A percentile compares a stretch with the other conserved stretches of the same genome.
phyloP scores from a whole-genome alignment of 2,329 filamentous ascomycete genomes.

The Pochonia chlamydosporia region DNA sequence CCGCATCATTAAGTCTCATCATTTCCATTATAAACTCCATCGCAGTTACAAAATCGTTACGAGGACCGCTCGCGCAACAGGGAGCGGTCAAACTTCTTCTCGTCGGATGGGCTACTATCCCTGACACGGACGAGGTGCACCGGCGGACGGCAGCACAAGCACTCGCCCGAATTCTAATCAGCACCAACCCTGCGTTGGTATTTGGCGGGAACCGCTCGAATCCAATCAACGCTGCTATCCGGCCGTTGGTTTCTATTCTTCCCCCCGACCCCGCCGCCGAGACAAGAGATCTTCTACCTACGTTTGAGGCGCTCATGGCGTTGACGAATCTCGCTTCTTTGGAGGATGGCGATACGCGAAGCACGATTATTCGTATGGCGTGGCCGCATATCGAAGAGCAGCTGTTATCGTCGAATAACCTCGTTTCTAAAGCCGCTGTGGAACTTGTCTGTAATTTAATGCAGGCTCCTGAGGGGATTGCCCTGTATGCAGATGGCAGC shows the following conservation, averaged over 20 bases:
- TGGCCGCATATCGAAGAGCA: slow-evolving; percentile 80
- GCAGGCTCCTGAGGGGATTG: slow-evolving; percentile 59
- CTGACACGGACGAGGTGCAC: slow-evolving; percentile 39
- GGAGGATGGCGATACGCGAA: slow-evolving; percentile 59
- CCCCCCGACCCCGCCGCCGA: slow-evolving; percentile 55
- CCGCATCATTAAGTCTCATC: slow-evolving; percentile 64
- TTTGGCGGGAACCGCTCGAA: slow-evolving; percentile 73
- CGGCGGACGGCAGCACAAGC: slow-evolving; percentile 68
- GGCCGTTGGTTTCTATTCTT: slow-evolving; percentile 72
- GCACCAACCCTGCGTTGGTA: slow-evolving; percentile 75
- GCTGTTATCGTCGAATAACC: slow-evolving; percentile 67
- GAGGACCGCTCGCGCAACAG: slow-evolving; percentile 82
- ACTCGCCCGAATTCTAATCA: slow-evolving; percentile 79
- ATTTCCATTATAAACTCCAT: slow-evolving; percentile 73
- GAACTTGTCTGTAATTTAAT: slow-evolving; percentile 91
- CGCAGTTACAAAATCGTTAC: slow-evolving; percentile 64
- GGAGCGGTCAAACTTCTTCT: slow-evolving; percentile 85
- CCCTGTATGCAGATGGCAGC: slow-evolving; percentile 62
- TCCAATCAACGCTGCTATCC: slow-evolving; percentile 72
- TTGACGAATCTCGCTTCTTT: slow-evolving; percentile 89
- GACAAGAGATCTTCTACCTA: slow-evolving; percentile 73
- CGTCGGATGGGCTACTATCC: slow-evolving; percentile 58
- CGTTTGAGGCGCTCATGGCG: slow-evolving; percentile 86
- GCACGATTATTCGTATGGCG: slow-evolving; percentile 64
- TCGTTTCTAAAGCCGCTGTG: slow-evolving; percentile 75